A percentile compares a stretch with the other conserved stretches of the same genome.
phyloP scores from a whole-genome alignment of 176 grass and related monocot genomes.

The Bothriochloa decipiens region DNA sequence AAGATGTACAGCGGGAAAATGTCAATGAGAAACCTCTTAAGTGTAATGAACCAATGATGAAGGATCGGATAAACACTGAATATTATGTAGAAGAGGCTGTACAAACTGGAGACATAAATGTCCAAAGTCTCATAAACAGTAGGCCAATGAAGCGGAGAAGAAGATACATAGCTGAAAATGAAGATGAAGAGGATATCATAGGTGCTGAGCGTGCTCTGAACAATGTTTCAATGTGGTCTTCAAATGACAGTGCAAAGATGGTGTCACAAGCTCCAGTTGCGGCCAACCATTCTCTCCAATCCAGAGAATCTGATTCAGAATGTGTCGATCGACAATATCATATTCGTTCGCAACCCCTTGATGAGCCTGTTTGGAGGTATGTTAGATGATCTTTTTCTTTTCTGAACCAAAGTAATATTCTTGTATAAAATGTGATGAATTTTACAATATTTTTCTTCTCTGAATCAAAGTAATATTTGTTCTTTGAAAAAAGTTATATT shows the following conservation, averaged over 20 bases:
- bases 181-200: slow-evolving; percentile 20
- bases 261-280: background rate
- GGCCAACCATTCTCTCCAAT: background rate
- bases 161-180: slow-evolving; percentile 31
- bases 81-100: slow-evolving; percentile 18
- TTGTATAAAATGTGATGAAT: background rate
- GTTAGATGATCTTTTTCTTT: background rate
- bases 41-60: slow-evolving; percentile 25
- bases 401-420: background rate
- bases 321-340: background rate
- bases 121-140: slow-evolving; percentile 12
- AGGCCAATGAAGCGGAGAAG: slow-evolving; percentile 30
- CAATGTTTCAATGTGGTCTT: background rate
- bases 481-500: background rate
- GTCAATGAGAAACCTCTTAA: background rate
- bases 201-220: background rate
- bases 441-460: background rate
- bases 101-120: slow-evolving; percentile 13
- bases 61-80: background rate
- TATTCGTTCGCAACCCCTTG: slow-evolving; percentile 26
- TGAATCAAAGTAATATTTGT: background rate
- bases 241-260: slow-evolving; percentile 18
- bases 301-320: slow-evolving; percentile 20
- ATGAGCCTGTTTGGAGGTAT: slow-evolving; percentile 54
- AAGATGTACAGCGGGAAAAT: slow-evolving; percentile 2